A percentile compares a stretch with the other conserved stretches of the same genome.
Conservation (phyloP, 108 stramenopile species). For the Mediolabrus comicus region DNA sequence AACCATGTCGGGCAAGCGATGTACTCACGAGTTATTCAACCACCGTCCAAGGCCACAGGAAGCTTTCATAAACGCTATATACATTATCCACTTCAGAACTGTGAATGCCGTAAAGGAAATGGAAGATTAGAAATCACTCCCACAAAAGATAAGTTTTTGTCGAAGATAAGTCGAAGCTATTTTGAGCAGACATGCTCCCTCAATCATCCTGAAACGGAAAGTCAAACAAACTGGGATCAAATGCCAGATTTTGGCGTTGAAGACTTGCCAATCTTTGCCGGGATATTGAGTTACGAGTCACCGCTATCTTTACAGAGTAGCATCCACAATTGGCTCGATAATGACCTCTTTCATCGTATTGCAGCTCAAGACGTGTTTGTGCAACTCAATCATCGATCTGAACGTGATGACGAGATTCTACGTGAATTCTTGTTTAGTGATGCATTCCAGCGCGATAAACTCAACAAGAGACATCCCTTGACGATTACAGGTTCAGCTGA, state of each 20-base stretch:
- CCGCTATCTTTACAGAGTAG: neutral
- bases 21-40: neutral
- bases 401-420: neutral
- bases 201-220: neutral
- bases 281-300: conserved; percentile 9
- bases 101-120: too few species aligned
- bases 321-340: neutral
- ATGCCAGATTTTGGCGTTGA: conserved; percentile 15
- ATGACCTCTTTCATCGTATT: neutral
- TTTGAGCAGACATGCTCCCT: neutral
- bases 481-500: neutral
- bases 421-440: too few species aligned
- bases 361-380: conserved; percentile 1
- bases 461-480: neutral
- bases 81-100: neutral
- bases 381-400: neutral
- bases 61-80: neutral
- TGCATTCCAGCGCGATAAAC: too few species aligned
- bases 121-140: neutral
- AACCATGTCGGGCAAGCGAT: too few species aligned
- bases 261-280: conserved; percentile 2
- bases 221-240: neutral
- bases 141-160: neutral
- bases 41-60: conserved; percentile 8
- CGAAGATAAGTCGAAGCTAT: too few species aligned